These are phyloP conservation scores for Pseudisothecium myosuroides DNA, from an alignment of 225 moss, liverwort and hornwort species.

Conservation along the genomic window DNA sequence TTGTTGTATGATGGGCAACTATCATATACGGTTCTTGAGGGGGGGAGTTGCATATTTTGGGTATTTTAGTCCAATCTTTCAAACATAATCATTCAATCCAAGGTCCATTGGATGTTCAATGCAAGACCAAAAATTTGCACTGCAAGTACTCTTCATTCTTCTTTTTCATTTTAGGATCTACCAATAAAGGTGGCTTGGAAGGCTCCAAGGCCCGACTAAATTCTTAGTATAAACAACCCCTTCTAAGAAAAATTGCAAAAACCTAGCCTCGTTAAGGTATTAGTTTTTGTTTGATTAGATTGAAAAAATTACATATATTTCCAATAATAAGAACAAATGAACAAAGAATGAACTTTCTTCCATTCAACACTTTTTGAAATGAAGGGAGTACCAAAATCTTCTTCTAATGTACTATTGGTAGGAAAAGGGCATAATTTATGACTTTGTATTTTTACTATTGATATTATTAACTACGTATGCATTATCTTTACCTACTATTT, in stretches of 20 bases:
- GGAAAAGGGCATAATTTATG: not conserved
- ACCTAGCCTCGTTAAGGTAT: too few relatives aligned
- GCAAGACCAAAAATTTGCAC: not conserved
- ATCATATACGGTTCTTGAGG: too few relatives aligned
- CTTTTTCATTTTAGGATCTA: not conserved
- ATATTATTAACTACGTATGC: not conserved
- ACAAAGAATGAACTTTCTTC: not conserved
- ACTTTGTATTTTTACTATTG: not conserved
- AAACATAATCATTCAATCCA: not conserved
- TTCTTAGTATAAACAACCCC: not conserved
- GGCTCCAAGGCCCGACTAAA: not conserved
- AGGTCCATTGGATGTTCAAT: not conserved
- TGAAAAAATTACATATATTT: not conserved
- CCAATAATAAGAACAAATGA: not conserved
- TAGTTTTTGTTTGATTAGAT: too few relatives aligned
- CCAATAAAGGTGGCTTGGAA: not conserved
- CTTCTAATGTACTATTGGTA: not conserved
- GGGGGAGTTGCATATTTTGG: not conserved
- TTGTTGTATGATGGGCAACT: not conserved
- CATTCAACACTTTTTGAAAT: not conserved
- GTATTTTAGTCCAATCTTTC: not conserved
- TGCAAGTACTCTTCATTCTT: not conserved
- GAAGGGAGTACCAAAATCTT: not conserved
- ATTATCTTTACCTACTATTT: not conserved
- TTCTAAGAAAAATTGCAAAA: fast-evolving